Evolutionary conservation across 202 grass and related monocot genomes (phyloP), one percentile per base, ranked within the genome.

Genomic region (Hordeum pubiflorum): DNA sequence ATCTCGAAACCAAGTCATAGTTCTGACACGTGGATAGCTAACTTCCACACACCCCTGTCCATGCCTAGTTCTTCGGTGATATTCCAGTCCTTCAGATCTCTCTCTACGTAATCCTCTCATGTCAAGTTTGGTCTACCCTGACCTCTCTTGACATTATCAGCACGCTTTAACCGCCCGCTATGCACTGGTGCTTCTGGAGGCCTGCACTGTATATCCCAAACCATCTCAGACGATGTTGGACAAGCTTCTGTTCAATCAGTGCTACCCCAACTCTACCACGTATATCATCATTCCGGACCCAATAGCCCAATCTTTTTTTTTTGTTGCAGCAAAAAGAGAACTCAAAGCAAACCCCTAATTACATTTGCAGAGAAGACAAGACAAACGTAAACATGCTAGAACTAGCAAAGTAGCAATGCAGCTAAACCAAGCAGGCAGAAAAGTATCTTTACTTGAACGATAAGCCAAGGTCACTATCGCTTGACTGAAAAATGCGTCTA

Each of bases 371-470:
- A 29, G 20, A 39, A 75, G 31, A 58, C 24, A 27, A 67, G 59
- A 7, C 10, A 70, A 46, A 44, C 36, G 15, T 15, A 41, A 70
- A 72, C 55, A 72, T 72, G 37, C 22, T 60, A 81, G 54, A 66
- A 81, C 9, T 66, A 22, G 52, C 63, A 10, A 58, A 38, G 40
- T 66, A 22, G 62, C 63, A 10, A 58, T 55, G 22, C 27, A 83
- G 32, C 31, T 55, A 69, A 56, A 74, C 17, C 55, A 80, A 74
- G 64, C 63, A 66, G 63, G 62, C 23, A 71, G 40, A 38, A 72
- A 76, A 68, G 66, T 74, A 54, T 74, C 69, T 81, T 91, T 97
- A 97, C 94, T 97, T 97, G 72, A 97, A 97, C 65, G 85, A 94
- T 85, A 97, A 85, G 71, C 84, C 87, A 81, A 97, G 94, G 82